A percentile compares a stretch with the other conserved stretches of the same genome.
Evolutionary conservation across 768 basidiomycete genomes (phyloP).

Genomic region (Exidia glandulosa): DNA sequence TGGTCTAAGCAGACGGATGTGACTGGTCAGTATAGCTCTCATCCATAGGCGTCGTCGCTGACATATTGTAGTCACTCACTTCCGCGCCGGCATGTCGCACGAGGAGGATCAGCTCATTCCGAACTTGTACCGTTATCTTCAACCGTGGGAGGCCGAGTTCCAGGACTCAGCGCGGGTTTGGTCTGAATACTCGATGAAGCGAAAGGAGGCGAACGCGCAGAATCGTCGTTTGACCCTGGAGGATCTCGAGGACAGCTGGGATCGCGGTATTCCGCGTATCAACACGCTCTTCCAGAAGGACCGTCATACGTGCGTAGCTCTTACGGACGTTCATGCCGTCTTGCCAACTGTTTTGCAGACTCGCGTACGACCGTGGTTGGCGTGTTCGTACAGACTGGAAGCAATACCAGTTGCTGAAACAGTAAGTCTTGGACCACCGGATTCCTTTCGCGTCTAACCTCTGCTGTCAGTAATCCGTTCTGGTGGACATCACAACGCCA

Average conservation of each 20-base stretch:
- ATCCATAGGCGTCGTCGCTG: background rate
- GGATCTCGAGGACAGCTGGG: slow-evolving; percentile 98
- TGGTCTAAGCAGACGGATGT: slow-evolving; percentile 99
- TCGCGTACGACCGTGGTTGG: slow-evolving; percentile 99
- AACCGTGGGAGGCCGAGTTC: slow-evolving; percentile 98
- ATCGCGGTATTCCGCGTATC: slow-evolving; percentile 95
- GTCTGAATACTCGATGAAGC: slow-evolving; percentile 99
- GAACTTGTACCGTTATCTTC: slow-evolving; percentile 91
- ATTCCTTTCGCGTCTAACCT: no score
- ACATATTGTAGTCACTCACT: slow-evolving; percentile 70
- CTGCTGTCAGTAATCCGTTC: slow-evolving; percentile 90
- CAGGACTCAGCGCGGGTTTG: slow-evolving; percentile 96
- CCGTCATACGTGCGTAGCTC: slow-evolving; percentile 61
- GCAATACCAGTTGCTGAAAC: slow-evolving; percentile 87
- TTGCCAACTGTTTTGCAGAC: slow-evolving; percentile 24
- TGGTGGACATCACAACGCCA: slow-evolving; percentile 99
- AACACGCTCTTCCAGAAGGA: slow-evolving; percentile 99
- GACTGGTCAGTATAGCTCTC: slow-evolving; percentile 40
- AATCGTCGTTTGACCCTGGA: slow-evolving; percentile 94
- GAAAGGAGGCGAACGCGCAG: slow-evolving; percentile 98
- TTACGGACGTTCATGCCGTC: background rate
- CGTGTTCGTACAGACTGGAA: slow-evolving; percentile 97
- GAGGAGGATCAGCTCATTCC: slow-evolving; percentile 93
- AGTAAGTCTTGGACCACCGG: no score
- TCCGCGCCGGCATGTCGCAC: slow-evolving; percentile 98